phyloP scores from a whole-genome alignment of 495 filamentous ascomycete genomes.

The Hyaloscypha variabilis region DNA sequence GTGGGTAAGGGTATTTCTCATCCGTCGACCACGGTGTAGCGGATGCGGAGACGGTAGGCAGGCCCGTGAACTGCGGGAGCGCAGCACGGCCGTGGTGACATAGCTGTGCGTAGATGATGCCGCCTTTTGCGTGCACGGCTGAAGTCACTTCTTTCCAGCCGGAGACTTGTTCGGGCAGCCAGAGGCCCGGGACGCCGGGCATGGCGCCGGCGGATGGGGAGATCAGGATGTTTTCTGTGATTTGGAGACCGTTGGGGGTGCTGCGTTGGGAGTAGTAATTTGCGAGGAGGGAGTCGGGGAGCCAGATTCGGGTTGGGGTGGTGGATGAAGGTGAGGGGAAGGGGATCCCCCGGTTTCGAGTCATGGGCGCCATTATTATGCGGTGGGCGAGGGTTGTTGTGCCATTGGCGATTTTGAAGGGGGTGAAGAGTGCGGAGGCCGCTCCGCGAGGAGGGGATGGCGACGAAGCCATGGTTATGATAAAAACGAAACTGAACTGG shows the following conservation, averaged over 20 bases:
- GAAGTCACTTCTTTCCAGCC: constrained; percentile 53
- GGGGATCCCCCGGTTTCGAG: constrained; percentile 48
- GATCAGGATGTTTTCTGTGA: constrained; percentile 53
- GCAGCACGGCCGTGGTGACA: constrained; percentile 53
- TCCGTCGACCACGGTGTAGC: constrained; percentile 18
- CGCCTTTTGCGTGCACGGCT: constrained; percentile 51
- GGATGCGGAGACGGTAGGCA: constrained; percentile 22
- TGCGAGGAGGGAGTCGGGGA: constrained; percentile 22
- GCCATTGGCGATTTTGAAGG: constrained; percentile 49
- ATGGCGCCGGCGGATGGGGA: constrained; percentile 49
- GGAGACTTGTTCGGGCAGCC: constrained; percentile 43
- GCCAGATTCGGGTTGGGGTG: not conserved
- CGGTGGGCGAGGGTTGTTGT: constrained; percentile 51
- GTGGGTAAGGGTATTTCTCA: constrained; percentile 22
- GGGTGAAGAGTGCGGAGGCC: constrained; percentile 47
- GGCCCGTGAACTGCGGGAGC: constrained; percentile 44
- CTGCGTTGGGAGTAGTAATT: constrained; percentile 58
- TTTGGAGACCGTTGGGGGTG: constrained; percentile 52
- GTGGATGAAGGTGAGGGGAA: not conserved
- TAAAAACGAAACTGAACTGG: not conserved
- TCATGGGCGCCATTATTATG: constrained; percentile 56
- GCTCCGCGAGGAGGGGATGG: not conserved
- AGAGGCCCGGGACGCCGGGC: constrained; percentile 53
- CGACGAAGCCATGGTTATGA: not conserved
- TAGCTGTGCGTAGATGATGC: constrained; percentile 53